These are phyloP conservation scores for Geranomyces michiganensis DNA, from an alignment of 192 early-diverging fungal genomes.

Conservation along the genomic window DNA sequence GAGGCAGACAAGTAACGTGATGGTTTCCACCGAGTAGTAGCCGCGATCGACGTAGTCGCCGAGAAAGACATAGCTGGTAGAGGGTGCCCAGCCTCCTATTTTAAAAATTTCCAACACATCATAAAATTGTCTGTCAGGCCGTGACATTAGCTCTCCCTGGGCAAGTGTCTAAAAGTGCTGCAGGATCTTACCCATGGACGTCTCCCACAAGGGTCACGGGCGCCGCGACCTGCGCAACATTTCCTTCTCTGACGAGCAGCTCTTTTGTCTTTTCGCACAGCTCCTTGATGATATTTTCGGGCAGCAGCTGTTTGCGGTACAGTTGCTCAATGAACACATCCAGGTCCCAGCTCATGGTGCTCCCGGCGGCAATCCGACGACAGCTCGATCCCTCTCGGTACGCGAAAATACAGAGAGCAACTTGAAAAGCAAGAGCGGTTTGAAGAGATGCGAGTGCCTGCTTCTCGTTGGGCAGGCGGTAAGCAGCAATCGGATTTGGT, in stretches of 20 bases:
- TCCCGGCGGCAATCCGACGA: too few species aligned
- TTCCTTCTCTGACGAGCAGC: constrained; percentile 79
- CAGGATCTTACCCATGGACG: constrained; percentile 69
- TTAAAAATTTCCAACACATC: constrained; percentile 86
- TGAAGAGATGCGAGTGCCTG: too few species aligned
- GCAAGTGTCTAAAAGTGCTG: not conserved
- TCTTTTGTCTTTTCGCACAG: constrained; percentile 82
- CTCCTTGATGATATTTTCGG: constrained; percentile 74
- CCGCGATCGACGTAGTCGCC: constrained; percentile 97
- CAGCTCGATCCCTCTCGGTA: too few species aligned
- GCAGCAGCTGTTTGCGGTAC: constrained; percentile 72
- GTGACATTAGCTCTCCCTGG: not conserved
- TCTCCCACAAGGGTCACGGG: constrained; percentile 93
- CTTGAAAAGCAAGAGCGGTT: too few species aligned
- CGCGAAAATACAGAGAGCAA: too few species aligned
- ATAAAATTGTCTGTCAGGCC: constrained; percentile 71
- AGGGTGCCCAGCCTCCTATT: constrained; percentile 78
- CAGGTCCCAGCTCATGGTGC: constrained; percentile 58
- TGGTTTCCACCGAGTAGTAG: constrained; percentile 95
- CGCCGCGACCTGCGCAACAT: constrained; percentile 79
- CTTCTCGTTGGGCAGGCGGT: too few species aligned
- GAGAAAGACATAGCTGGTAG: constrained; percentile 93
- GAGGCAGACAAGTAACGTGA: constrained; percentile 81
- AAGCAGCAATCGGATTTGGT: too few species aligned
- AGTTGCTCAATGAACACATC: constrained; percentile 80